phyloP scores from a whole-genome alignment of 306 rosid species.

The Chamaecrista fasciculata region DNA sequence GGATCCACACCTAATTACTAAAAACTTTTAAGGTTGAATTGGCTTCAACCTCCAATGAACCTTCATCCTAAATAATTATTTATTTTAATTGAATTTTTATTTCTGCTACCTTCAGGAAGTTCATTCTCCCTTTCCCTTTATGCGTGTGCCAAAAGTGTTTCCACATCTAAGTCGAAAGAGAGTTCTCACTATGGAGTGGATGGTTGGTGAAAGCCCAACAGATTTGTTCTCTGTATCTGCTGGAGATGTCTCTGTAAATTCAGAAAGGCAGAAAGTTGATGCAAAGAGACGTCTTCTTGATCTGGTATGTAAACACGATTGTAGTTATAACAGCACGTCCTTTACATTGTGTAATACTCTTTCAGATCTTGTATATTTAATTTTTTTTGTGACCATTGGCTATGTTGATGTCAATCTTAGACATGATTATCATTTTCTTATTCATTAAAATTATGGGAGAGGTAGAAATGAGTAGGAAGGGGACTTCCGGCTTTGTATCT shows the following conservation, averaged over 20 bases:
- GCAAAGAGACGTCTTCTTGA: conserved; percentile 89
- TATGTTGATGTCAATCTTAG: not conserved
- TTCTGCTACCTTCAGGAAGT: conserved; percentile 66
- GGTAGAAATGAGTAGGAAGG: not conserved
- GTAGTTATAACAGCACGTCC: conserved; percentile 10
- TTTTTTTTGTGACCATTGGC: not conserved
- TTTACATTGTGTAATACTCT: conserved; percentile 5
- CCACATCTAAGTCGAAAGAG: conserved; percentile 68
- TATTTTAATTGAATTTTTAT: conserved; percentile 32
- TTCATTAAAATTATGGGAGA: conserved; percentile 8
- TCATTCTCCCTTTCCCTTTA: conserved; percentile 74
- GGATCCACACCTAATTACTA: not conserved
- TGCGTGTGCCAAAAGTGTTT: conserved; percentile 68
- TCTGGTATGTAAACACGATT: conserved; percentile 53
- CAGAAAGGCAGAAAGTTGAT: conserved; percentile 65
- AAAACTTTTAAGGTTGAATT: conserved; percentile 18
- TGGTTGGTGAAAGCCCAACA: conserved; percentile 91
- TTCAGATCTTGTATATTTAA: conserved; percentile 17
- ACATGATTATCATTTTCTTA: conserved; percentile 4
- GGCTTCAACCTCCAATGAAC: conserved; percentile 25
- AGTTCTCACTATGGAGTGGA: conserved; percentile 97
- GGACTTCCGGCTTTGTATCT: conserved; percentile 18
- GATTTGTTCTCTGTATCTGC: conserved; percentile 64
- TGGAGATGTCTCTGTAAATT: conserved; percentile 47
- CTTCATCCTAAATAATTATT: not conserved